Evolutionary conservation across 2,329 filamentous ascomycete genomes (phyloP).

Genomic region (Grosmannia huntii): DNA sequence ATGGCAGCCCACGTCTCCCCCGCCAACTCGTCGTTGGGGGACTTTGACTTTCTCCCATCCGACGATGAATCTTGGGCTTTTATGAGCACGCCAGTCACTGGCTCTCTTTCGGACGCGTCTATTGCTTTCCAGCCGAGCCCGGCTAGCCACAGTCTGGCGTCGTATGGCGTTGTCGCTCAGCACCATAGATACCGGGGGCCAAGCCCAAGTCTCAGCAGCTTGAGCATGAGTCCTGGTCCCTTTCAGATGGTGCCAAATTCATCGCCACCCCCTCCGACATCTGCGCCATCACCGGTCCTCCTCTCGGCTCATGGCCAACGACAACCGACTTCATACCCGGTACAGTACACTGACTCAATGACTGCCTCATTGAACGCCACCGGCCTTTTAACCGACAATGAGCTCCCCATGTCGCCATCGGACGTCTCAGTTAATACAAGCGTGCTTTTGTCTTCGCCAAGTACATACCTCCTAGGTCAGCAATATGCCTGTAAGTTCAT

Average conservation of each 20-base stretch:
- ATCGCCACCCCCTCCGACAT: conserved; percentile 18
- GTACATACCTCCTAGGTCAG: conserved; percentile 8
- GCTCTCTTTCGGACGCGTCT: conserved; percentile 22
- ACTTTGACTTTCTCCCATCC: conserved; percentile 6
- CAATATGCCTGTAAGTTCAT: conserved; percentile 5
- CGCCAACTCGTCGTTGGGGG: conserved; percentile 5
- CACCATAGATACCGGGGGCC: conserved; percentile 16
- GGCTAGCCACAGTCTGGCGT: conserved; percentile 35
- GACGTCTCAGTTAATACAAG: neutral
- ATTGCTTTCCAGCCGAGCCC: conserved; percentile 37
- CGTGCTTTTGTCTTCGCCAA: neutral
- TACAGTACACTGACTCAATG: conserved; percentile 4
- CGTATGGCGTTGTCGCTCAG: conserved; percentile 32
- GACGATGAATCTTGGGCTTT: conserved; percentile 33
- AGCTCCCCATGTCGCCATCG: neutral
- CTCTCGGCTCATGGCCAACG: neutral
- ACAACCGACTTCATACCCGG: conserved; percentile 2
- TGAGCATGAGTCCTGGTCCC: conserved; percentile 9
- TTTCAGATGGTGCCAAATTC: conserved; percentile 18
- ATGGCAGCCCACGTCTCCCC: conserved; percentile 8
- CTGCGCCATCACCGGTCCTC: neutral
- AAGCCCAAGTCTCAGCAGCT: conserved; percentile 23
- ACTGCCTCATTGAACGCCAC: neutral
- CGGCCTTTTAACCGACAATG: neutral
- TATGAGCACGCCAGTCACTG: conserved; percentile 23